These are phyloP conservation scores for Rubus idaeus DNA, from an alignment of 306 rosid genomes.

Conservation along the genomic window DNA sequence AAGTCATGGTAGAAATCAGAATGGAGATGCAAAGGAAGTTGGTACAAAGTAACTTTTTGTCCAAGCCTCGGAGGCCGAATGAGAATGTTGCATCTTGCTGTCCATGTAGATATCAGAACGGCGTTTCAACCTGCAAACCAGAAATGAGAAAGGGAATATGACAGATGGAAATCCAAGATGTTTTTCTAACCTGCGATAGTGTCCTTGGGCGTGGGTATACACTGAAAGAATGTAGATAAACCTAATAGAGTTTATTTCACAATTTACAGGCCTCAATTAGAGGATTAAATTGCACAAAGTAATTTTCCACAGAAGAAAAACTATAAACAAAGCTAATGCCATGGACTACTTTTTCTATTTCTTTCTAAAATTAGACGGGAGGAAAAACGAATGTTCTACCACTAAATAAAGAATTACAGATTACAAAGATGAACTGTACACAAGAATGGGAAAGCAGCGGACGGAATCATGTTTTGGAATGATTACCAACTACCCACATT, in stretches of 20 bases:
- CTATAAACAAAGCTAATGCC: neutral
- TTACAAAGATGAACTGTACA: conserved; percentile 70
- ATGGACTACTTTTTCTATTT: conserved; percentile 12
- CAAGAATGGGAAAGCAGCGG: conserved; percentile 50
- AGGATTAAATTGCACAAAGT: neutral
- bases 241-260: conserved; percentile 6
- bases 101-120: too few species aligned
- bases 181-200: neutral
- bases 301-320: neutral
- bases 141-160: neutral
- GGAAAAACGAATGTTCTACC: conserved; percentile 48
- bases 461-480: conserved; percentile 39
- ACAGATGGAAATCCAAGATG: neutral
- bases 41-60: too few species aligned
- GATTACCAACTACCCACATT: conserved; percentile 48
- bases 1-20: too few species aligned
- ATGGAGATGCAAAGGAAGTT: too few species aligned
- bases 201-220: neutral
- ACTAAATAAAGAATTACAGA: conserved; percentile 60
- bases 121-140: neutral
- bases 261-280: conserved; percentile 12
- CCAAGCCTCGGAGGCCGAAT: neutral
- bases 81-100: neutral
- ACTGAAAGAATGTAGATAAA: neutral
- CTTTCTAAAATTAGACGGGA: conserved; percentile 40